Evolutionary conservation across 1,284 basidiomycete genomes (phyloP), one percentile per base, ranked within the genome.

Genomic region (Leccinum fallax): DNA sequence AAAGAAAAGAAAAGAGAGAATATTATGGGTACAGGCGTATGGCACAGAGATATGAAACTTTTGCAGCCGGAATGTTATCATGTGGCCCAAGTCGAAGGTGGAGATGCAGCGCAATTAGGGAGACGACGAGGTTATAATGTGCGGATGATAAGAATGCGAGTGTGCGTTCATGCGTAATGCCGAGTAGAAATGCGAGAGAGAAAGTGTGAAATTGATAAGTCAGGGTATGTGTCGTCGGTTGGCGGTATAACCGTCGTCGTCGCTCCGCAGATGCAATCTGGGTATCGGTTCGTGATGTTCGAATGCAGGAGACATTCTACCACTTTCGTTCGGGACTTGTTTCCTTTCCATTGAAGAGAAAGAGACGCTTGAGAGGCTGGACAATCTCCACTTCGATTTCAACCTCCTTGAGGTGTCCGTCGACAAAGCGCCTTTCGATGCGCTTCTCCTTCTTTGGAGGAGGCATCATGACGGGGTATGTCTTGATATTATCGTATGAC

Each of bases 401-500:
- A n/a, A 81, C 78, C 59, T 84, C 80, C 56, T 74, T 73, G 68
- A 81, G 77, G 62, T 79, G 74, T 53, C 87, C 88, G 62, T 88
- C 80, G 53, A 88, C 77, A 48, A 87, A 56, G 30, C 65, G 73
- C 8, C 69, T 71, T 70, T 79, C 78, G 19, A 79, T 78, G 62
- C 80, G 81, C 70, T 80, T 83, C 76, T 86, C 84, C 72, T 79
- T 86, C 74, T 80, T 80, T 28, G 76, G 73, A 16, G 82, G 82
- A 48, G 82, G 75, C 62, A 79, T 81, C 85, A 90, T 86, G 63
- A 84, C 77, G 6, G 85, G 84, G 64, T 89, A 90, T 1, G 86
- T 88, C 69, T 80, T 81, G 58, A 86, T 74, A 65, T 87, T 85
- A 65, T 89, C 88, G 67, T 89, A 89, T 2, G 87, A 89, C 87